Percentiles rank a stretch among this genome's conserved stretches.
Evolutionary conservation across 768 basidiomycete species (phyloP).

Genomic region (Tephrocybe sp.): DNA sequence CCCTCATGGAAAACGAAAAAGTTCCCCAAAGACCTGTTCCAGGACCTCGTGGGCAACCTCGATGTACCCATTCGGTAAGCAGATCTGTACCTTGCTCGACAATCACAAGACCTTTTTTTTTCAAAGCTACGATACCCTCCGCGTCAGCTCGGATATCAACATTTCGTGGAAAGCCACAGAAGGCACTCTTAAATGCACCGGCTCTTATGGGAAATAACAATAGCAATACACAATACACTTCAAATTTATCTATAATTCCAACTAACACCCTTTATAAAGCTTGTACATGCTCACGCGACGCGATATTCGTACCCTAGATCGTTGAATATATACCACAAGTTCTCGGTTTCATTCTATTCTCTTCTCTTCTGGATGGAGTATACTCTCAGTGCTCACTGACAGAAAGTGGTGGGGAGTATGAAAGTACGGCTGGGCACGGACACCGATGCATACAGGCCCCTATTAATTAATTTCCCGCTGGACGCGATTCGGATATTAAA

Average conservation of each 20-base stretch:
- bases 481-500: too few relatives aligned
- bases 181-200: conserved; percentile 59
- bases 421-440: too few relatives aligned
- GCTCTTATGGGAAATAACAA: conserved; percentile 38
- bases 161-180: conserved; percentile 42
- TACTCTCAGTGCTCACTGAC: too few relatives aligned
- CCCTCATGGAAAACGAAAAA: conserved; percentile 52
- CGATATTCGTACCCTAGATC: background rate
- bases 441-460: too few relatives aligned
- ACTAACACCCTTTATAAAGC: background rate
- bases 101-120: background rate
- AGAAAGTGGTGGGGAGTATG: too few relatives aligned
- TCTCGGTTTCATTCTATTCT: background rate
- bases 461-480: too few relatives aligned
- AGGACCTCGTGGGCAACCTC: conserved; percentile 31
- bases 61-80: conserved; percentile 34
- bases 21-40: conserved; percentile 33
- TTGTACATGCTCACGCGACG: background rate
- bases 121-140: conserved; percentile 36
- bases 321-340: background rate
- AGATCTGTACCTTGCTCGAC: background rate
- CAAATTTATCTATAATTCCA: background rate
- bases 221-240: background rate
- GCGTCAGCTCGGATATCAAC: conserved; percentile 42
- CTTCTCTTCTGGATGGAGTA: too few relatives aligned